These are phyloP conservation scores for Metarhizium humberi DNA, from an alignment of 2,329 filamentous ascomycete genomes.

Conservation along the genomic window DNA sequence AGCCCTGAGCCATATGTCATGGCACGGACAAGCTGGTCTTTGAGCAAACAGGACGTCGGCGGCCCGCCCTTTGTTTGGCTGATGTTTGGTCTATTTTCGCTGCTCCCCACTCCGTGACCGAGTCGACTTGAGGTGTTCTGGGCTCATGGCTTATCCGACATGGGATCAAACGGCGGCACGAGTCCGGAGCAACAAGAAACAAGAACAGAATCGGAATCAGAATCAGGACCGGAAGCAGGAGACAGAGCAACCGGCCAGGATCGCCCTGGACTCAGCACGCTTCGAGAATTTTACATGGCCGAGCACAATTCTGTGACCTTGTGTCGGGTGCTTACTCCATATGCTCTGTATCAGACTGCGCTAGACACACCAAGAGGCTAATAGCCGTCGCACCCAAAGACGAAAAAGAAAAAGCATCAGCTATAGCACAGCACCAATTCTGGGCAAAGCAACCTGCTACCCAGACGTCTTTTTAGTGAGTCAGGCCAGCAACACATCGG, in stretches of 20 bases:
- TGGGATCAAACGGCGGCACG: not conserved
- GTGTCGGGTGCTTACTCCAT: not conserved
- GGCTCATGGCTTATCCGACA: not conserved
- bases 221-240: not conserved
- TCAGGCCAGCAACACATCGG: not conserved
- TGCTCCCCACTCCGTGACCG: not conserved
- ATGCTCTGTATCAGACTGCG: constrained; percentile 6
- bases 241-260: not conserved
- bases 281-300: not conserved
- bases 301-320: constrained; percentile 4
- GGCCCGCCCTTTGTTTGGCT: not conserved
- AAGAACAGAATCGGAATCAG: not conserved
- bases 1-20: not conserved
- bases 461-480: constrained; percentile 7
- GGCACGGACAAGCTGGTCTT: not conserved
- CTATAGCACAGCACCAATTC: not conserved
- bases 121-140: not conserved
- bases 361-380: constrained; percentile 6
- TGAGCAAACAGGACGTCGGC: not conserved
- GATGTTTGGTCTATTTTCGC: not conserved
- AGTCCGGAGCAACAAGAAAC: not conserved
- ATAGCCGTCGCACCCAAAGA: constrained; percentile 9
- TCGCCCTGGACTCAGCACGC: not conserved
- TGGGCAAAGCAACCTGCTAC: constrained; percentile 1
- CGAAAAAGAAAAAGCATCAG: constrained; percentile 10